Percentiles rank a stretch among this genome's conserved stretches.
phyloP scores from a whole-genome alignment of 2,329 filamentous ascomycete species.

The Fonsecaea pedrosoi region DNA sequence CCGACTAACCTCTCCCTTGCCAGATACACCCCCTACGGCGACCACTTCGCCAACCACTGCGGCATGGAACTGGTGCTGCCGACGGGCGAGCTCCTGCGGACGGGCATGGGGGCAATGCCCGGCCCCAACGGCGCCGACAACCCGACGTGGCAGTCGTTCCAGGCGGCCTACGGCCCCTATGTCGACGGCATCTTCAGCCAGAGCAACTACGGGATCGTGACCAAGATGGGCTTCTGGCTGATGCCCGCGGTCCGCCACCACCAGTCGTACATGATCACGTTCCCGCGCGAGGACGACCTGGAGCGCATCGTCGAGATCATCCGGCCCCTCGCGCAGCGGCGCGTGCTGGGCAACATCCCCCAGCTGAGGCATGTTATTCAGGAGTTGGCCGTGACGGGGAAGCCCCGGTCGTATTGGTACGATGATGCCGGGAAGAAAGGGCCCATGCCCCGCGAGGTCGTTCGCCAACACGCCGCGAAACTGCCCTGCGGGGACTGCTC shows the following conservation, averaged over 20 bases:
- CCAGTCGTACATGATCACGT: slow-evolving; percentile 52
- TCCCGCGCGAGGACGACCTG: slow-evolving; percentile 48
- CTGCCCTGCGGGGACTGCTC: slow-evolving; percentile 41
- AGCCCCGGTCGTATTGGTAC: slow-evolving; percentile 42
- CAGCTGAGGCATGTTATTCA: slow-evolving; percentile 44
- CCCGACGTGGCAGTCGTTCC: slow-evolving; percentile 43
- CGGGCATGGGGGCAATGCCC: slow-evolving; percentile 50
- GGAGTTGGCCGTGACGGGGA: slow-evolving; percentile 43
- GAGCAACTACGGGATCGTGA: slow-evolving; percentile 45
- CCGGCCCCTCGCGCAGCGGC: slow-evolving; percentile 43
- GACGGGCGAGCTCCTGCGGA: slow-evolving; percentile 48
- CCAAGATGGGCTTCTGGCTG: slow-evolving; percentile 40
- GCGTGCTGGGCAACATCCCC: slow-evolving; percentile 44
- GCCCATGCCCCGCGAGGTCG: slow-evolving; percentile 42
- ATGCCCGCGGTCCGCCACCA: slow-evolving; percentile 46
- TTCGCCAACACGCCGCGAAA: slow-evolving; percentile 42
- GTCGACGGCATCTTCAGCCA: slow-evolving; percentile 47
- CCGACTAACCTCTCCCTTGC: too few species aligned
- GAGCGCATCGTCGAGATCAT: slow-evolving; percentile 49
- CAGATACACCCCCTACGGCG: slow-evolving; percentile 46
- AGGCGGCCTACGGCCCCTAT: slow-evolving; percentile 46
- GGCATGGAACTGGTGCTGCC: slow-evolving; percentile 55
- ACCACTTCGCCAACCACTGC: slow-evolving; percentile 56
- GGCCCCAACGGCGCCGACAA: slow-evolving; percentile 44
- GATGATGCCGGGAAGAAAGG: slow-evolving; percentile 31